Percentiles rank a stretch among this genome's conserved stretches.
These are phyloP conservation scores for Penicillium canariense DNA, from an alignment of 495 filamentous ascomycete genomes.

Conservation along the genomic window DNA sequence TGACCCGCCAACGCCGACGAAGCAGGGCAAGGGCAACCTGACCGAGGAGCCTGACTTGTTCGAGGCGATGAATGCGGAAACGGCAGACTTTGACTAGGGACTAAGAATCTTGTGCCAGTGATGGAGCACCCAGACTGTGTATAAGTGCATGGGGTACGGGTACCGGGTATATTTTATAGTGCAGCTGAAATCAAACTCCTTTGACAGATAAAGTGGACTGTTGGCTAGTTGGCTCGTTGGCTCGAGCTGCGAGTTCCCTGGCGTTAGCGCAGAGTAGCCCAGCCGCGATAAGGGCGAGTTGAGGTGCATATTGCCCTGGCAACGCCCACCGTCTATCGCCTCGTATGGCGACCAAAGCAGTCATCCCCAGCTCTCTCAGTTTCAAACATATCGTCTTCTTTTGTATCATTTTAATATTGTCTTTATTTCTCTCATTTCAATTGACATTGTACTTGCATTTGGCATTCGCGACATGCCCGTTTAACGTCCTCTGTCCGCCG, in stretches of 20 bases:
- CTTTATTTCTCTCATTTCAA: not conserved
- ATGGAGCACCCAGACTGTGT: not conserved
- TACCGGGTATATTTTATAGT: not conserved
- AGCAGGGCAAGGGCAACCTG: constrained; percentile 9
- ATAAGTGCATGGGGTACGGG: not conserved
- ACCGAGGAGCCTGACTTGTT: constrained; percentile 27
- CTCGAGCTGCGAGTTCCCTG: too few relatives aligned
- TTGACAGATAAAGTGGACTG: not conserved
- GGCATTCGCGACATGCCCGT: not conserved
- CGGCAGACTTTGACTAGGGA: constrained; percentile 36
- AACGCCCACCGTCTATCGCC: constrained; percentile 3
- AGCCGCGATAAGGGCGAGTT: too few relatives aligned
- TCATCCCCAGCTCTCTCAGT: not conserved
- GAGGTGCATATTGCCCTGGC: constrained; percentile 9
- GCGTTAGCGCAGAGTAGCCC: too few relatives aligned
- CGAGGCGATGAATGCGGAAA: constrained; percentile 31
- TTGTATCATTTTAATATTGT: not conserved
- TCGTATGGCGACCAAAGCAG: not conserved
- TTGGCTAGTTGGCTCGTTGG: not conserved
- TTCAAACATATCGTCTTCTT: constrained; percentile 6
- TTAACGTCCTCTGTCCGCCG: not conserved
- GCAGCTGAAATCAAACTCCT: not conserved
- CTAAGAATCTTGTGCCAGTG: not conserved
- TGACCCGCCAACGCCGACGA: constrained; percentile 23
- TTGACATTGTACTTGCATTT: not conserved